These are phyloP conservation scores for Cytospora chrysosperma DNA, from an alignment of 2,329 filamentous ascomycete genomes.

Conservation along the genomic window DNA sequence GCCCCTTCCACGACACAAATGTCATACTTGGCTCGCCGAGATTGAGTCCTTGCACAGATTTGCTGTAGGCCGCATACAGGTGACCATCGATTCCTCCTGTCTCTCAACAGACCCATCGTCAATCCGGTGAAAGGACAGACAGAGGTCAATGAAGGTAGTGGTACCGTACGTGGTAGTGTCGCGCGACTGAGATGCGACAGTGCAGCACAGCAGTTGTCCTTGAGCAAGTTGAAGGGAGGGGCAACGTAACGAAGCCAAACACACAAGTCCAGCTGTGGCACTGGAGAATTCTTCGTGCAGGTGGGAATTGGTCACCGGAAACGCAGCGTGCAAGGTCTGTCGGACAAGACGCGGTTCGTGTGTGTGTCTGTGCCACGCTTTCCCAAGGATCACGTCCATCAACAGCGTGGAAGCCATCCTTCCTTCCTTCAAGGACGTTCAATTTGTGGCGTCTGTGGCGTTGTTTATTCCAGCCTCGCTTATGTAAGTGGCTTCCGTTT, in stretches of 20 bases:
- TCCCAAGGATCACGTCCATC: background rate
- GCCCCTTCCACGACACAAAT: slow-evolving; percentile 1
- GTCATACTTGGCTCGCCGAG: background rate
- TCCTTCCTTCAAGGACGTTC: background rate
- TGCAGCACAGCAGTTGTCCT: slow-evolving; percentile 19
- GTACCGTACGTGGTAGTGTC: slow-evolving; percentile 11
- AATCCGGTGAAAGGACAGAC: background rate
- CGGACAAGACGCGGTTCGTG: background rate
- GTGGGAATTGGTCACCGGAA: slow-evolving; percentile 9
- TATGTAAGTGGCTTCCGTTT: background rate
- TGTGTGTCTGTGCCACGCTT: background rate
- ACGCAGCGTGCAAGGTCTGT: slow-evolving; percentile 12
- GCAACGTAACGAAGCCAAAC: slow-evolving; percentile 15
- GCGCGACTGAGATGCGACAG: slow-evolving; percentile 15
- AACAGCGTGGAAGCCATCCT: background rate
- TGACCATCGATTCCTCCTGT: background rate
- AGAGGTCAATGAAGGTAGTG: slow-evolving; percentile 1
- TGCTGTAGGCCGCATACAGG: background rate
- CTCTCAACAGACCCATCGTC: background rate
- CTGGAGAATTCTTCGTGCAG: slow-evolving; percentile 17
- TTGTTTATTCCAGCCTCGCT: background rate
- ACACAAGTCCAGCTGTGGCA: slow-evolving; percentile 17
- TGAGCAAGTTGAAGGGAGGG: slow-evolving; percentile 15
- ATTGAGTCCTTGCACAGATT: slow-evolving; percentile 12
- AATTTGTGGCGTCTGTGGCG: slow-evolving; percentile 7